Base-by-base conservation (phyloP, 176 grass and related monocot genomes). In the Pharus latifolius region DNA sequence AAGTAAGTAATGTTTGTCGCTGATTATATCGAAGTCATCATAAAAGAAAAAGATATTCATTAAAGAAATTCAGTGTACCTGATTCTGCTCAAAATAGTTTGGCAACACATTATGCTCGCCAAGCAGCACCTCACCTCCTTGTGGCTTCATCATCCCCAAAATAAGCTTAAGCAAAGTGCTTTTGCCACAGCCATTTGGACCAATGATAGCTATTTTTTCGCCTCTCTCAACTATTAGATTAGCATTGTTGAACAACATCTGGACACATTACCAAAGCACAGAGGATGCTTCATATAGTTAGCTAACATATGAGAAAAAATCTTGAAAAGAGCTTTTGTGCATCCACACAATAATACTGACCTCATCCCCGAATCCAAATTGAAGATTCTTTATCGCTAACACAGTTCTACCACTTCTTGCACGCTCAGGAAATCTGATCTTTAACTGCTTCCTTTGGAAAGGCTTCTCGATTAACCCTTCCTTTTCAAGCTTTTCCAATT, bases 31-130 rank as follows among this genome's bases (percentile, higher is more conserved):
- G 67, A 59, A 42, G 13, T 47, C 27, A 47, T 65, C 32, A 11
- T 65, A 54, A 22, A 19, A 60, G 46, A 79, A 80, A 67, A 27
- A 16, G 19, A 27, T 60, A 58, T 19, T 2, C 31, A 53, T 11
- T 6, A 53, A 5, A 48, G 52, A 32, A 56, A 11, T 55, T 54
- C 37, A 7, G 8, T 23, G 19, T 75, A 99, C 95, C 95, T 99
- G 95, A 78, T 99, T 99, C 69, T 99, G 95, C 87, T 99, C 95
- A 6, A 94, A 99, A 72, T 94, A 99, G 82, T 99, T 99, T 2
- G 95, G 95, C 54, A 90, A 80, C 42, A 99, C 87, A 79, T 94
- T 99, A 66, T 99, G 80, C 51, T 99, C 95, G 24, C 95, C 95
- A 75, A 94, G 90, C 55, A 91, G 56, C 46, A 94, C 79, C 80